A percentile compares a stretch with the other conserved stretches of the same genome.
These are phyloP conservation scores for Amanita phalloides DNA, from an alignment of 768 basidiomycete genomes.

Conservation along the genomic window DNA sequence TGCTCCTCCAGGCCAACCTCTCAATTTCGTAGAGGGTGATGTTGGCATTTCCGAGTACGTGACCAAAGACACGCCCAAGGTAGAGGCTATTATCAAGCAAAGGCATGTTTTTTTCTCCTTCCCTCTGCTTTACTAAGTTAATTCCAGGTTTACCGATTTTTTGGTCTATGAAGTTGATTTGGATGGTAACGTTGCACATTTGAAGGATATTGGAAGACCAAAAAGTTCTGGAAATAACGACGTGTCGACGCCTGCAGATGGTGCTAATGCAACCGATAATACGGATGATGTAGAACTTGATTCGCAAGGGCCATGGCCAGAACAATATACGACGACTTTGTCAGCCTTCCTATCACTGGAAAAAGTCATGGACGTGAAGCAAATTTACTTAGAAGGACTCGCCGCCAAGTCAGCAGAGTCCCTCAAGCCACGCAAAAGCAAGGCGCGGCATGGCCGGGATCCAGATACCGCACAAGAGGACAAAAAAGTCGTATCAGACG, in stretches of 20 bases:
- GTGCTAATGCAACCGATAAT: background rate
- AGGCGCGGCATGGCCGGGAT: conserved; percentile 24
- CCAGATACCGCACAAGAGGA: conserved; percentile 46
- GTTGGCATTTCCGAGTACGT: conserved; percentile 91
- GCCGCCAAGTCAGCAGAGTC: conserved; percentile 58
- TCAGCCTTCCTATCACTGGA: conserved; percentile 53
- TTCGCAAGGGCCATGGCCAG: conserved; percentile 50
- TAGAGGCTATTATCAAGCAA: conserved; percentile 95
- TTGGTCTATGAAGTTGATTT: conserved; percentile 86
- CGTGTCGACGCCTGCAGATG: conserved; percentile 10
- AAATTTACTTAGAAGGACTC: conserved; percentile 73
- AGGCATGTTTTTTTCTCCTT: conserved; percentile 37
- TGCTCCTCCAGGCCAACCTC: conserved; percentile 34
- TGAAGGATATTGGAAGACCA: conserved; percentile 73
- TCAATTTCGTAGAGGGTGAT: conserved; percentile 64
- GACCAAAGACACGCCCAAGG: conserved; percentile 51
- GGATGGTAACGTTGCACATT: conserved; percentile 67
- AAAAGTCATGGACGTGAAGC: conserved; percentile 51
- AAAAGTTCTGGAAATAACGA: conserved; percentile 12
- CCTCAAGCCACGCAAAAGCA: conserved; percentile 34
- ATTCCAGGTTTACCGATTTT: conserved; percentile 87
- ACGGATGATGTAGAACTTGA: background rate
- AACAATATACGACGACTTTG: conserved; percentile 43
- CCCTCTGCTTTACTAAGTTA: background rate
- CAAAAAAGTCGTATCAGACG: conserved; percentile 73